A percentile compares a stretch with the other conserved stretches of the same genome.
Evolutionary conservation across 768 basidiomycete genomes (phyloP).

Genomic region (Tricholoma furcatifolium): DNA sequence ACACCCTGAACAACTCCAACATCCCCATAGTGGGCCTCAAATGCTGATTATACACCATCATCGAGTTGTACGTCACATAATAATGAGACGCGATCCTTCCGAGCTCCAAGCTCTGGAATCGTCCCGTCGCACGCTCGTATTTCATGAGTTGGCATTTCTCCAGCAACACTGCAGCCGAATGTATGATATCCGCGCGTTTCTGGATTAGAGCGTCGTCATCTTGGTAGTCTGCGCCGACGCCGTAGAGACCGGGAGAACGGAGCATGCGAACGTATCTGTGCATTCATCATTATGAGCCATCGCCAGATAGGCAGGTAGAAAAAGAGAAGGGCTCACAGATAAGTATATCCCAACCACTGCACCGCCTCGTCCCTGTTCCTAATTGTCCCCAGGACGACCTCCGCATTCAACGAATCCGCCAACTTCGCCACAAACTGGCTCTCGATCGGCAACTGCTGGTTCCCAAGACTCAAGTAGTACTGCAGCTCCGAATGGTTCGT

Average conservation of each 20-base stretch:
- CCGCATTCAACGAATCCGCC: slow-evolving; percentile 95
- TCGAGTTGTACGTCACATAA: slow-evolving; percentile 93
- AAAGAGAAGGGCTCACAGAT: slow-evolving; percentile 57
- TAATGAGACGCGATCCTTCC: slow-evolving; percentile 95
- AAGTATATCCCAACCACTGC: slow-evolving; percentile 96
- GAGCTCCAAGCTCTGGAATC: slow-evolving; percentile 91
- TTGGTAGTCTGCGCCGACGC: slow-evolving; percentile 87
- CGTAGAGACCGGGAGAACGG: slow-evolving; percentile 82
- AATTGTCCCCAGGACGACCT: slow-evolving; percentile 93
- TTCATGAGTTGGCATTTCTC: slow-evolving; percentile 95
- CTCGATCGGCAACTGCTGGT: slow-evolving; percentile 98
- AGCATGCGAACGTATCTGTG: slow-evolving; percentile 93
- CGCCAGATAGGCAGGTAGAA: slow-evolving; percentile 8
- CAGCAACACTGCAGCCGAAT: slow-evolving; percentile 88
- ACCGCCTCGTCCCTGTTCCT: slow-evolving; percentile 96
- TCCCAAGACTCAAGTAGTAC: slow-evolving; percentile 93
- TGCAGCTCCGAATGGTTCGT: slow-evolving; percentile 97
- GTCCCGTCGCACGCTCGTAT: slow-evolving; percentile 85
- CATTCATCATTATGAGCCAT: slow-evolving; percentile 8
- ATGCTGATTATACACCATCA: slow-evolving; percentile 97
- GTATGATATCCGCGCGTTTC: slow-evolving; percentile 91
- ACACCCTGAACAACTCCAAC: slow-evolving; percentile 92
- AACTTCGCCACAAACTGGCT: slow-evolving; percentile 90
- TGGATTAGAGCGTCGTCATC: slow-evolving; percentile 82
- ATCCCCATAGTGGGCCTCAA: slow-evolving; percentile 82